A percentile compares a stretch with the other conserved stretches of the same genome.
phyloP scores from a whole-genome alignment of 2,329 filamentous ascomycete genomes.

The Aspergillus sclerotialis region DNA sequence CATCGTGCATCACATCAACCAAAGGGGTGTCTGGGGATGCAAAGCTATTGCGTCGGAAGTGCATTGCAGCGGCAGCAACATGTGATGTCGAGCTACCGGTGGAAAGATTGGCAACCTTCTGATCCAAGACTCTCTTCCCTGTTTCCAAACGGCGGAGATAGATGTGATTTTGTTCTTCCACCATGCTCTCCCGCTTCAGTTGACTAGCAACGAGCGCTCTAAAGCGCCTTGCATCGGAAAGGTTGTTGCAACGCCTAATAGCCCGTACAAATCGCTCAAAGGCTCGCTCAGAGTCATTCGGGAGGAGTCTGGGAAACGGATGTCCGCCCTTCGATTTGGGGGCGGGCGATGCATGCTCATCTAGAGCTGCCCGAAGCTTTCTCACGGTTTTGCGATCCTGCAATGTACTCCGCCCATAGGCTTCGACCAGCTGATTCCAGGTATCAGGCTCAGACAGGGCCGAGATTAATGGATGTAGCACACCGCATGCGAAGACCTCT shows the following conservation, averaged over 20 bases:
- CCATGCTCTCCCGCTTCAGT: slow-evolving; percentile 71
- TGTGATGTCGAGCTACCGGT: slow-evolving; percentile 46
- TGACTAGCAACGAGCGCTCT: slow-evolving; percentile 89
- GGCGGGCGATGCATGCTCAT: slow-evolving; percentile 84
- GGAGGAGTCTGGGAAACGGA: slow-evolving; percentile 69
- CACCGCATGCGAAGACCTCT: slow-evolving; percentile 89
- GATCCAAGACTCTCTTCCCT: slow-evolving; percentile 80
- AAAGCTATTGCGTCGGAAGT: slow-evolving; percentile 40
- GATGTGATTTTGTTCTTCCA: slow-evolving; percentile 73
- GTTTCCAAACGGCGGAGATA: slow-evolving; percentile 88
- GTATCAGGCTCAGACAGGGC: slow-evolving; percentile 85
- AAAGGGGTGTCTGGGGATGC: slow-evolving; percentile 68
- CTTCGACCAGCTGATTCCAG: slow-evolving; percentile 96
- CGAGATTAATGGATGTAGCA: slow-evolving; percentile 73
- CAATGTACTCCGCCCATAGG: slow-evolving; percentile 73
- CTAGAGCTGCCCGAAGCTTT: slow-evolving; percentile 81
- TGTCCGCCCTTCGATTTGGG: slow-evolving; percentile 59
- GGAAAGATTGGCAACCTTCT: slow-evolving; percentile 74
- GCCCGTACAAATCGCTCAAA: slow-evolving; percentile 92
- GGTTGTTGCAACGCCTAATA: slow-evolving; percentile 79
- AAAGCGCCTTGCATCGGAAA: slow-evolving; percentile 88
- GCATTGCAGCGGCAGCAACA: slow-evolving; percentile 17
- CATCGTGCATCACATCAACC: slow-evolving; percentile 78
- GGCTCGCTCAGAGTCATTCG: slow-evolving; percentile 79
- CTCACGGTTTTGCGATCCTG: slow-evolving; percentile 94